Conservation (phyloP, 202 grass and related monocot species). For the Schoenoplectus tabernaemontani region DNA sequence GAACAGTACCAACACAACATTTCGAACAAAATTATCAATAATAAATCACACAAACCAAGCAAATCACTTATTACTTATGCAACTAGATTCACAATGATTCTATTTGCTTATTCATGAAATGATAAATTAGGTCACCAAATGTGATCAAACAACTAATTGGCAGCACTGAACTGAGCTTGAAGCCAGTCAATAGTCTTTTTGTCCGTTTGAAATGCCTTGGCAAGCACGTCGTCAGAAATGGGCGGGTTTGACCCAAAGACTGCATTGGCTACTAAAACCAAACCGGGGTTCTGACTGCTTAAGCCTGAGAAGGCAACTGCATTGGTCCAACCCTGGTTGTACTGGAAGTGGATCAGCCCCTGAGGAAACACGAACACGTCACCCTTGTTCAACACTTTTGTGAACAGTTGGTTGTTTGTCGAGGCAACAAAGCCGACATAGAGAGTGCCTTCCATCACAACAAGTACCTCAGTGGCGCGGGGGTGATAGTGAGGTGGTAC, state of each 20-base stretch:
- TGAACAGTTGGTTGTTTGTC: slow-evolving; percentile 28
- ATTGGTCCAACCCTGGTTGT: slow-evolving; percentile 14
- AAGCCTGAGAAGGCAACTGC: slow-evolving; percentile 37
- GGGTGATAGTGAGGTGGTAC: slow-evolving; percentile 64
- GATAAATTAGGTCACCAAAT: not conserved
- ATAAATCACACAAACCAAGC: not conserved
- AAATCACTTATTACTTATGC: not conserved
- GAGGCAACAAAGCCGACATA: slow-evolving; percentile 33
- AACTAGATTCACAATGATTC: not conserved
- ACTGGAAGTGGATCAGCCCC: slow-evolving; percentile 42
- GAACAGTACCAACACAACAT: not conserved
- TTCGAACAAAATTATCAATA: not conserved
- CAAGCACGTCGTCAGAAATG: slow-evolving; percentile 32
- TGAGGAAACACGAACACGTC: slow-evolving; percentile 48
- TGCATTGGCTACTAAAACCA: slow-evolving; percentile 30
- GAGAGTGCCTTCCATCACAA: slow-evolving; percentile 43
- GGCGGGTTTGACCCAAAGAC: slow-evolving; percentile 34
- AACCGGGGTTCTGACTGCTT: slow-evolving; percentile 48
- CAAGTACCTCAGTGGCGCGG: slow-evolving; percentile 49
- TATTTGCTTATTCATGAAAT: not conserved
- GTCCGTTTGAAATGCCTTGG: slow-evolving; percentile 39
- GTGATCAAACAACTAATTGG: not conserved
- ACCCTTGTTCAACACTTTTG: slow-evolving; percentile 24
- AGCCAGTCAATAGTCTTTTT: slow-evolving; percentile 27
- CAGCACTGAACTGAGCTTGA: slow-evolving; percentile 28